Evolutionary conservation across 2,329 filamentous ascomycete species (phyloP), one percentile per base, ranked within the genome.

Genomic region (Meredithiella fracta): DNA sequence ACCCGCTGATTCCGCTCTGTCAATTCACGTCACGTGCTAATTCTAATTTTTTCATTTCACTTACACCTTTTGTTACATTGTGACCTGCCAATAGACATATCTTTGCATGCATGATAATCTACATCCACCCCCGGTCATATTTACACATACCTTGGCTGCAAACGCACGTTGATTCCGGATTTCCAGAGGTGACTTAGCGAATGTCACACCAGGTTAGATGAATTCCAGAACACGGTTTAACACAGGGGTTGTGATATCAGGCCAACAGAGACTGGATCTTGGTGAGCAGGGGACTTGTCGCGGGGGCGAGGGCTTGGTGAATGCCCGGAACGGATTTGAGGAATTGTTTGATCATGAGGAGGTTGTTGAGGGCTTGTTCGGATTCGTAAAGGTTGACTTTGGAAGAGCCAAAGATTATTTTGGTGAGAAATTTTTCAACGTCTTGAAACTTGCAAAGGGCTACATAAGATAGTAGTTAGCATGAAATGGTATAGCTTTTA

Each of bases 151-250:
- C 70, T 85, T 92, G 31, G 97, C 83, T 22, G 91, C 91, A 69
- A 94, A 96, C 0, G 85, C 86, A 60, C 91, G 76, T 65, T 97
- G 91, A 59, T 96, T 94, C 14, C 90, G 79, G 57, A 95, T 73
- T 60, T 96, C 91, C 3, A 97, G 73, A 0, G 92, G 84, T 22
- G 83, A 80, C 50, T 77, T 86, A 58, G 86, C 84, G 62, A 85
- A 94, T 0, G 75, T 78, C 0, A 89, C 86, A 64, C 95, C 86
- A 7, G 85, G 77, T 60, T 97, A 92, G 61, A 98, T 82, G 0
- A 79, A 79, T 14, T 73, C 69, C 47, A 77, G 70, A 53, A 98
- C 89, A 1, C 85, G 68, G 1, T 75, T 69, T 47, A 82, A 71
- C 2, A 91, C 75, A 0, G 74, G 72, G 17, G 72, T 69, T 3